A percentile compares a stretch with the other conserved stretches of the same genome.
Conservation (phyloP, 176 grass and related monocot species). For the Melocanna baccifera region DNA sequence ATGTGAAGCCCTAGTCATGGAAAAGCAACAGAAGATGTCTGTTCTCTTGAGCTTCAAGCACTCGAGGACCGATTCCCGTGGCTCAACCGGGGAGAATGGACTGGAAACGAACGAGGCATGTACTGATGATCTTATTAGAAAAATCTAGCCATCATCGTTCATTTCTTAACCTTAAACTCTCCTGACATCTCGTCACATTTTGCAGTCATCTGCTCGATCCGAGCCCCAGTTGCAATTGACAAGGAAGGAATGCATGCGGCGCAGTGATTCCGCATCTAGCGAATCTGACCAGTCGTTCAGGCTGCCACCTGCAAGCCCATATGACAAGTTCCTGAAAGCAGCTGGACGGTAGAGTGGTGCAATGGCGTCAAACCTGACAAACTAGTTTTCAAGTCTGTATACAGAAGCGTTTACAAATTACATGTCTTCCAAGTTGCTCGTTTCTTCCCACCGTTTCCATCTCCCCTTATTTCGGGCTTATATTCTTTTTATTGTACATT, state of each 20-base stretch:
- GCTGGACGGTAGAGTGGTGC: constrained; percentile 61
- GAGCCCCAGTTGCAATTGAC: constrained; percentile 32
- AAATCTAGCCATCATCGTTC: not conserved
- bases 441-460: not conserved
- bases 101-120: constrained; percentile 53
- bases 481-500: constrained; percentile 37
- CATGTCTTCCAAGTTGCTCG: not conserved
- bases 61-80: constrained; percentile 45
- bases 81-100: constrained; percentile 33
- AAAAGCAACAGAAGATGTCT: constrained; percentile 91
- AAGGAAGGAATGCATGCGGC: constrained; percentile 44
- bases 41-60: constrained; percentile 86
- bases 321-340: constrained; percentile 95
- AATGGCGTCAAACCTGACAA: not conserved
- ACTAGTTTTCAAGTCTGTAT: constrained; percentile 3
- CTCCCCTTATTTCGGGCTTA: not conserved
- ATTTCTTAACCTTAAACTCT: not conserved
- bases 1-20: constrained; percentile 87
- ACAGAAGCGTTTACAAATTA: constrained; percentile 23
- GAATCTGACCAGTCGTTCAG: constrained; percentile 74
- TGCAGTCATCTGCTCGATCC: constrained; percentile 47
- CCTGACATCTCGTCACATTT: constrained; percentile 11
- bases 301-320: constrained; percentile 84
- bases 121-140: not conserved
- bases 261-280: constrained; percentile 58